phyloP scores from a whole-genome alignment of 352 stramenopile species.

The Globisporangium megalacanthum region DNA sequence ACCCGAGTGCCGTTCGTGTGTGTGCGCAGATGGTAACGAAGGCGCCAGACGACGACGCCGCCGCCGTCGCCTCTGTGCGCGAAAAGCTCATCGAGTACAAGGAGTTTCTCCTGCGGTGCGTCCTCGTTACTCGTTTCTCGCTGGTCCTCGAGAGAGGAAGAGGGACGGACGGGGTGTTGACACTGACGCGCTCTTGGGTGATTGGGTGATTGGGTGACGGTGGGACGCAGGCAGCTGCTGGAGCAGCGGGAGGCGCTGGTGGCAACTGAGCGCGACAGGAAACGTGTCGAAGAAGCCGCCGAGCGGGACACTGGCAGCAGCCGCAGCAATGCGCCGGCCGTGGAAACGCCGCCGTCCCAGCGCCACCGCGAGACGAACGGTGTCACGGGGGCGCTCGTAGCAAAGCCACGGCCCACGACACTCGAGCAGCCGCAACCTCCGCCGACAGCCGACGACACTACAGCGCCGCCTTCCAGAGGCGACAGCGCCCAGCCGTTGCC shows the following conservation, averaged over 20 bases:
- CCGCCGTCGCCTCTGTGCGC: slow-evolving; percentile 38
- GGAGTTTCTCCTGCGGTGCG: slow-evolving; percentile 56
- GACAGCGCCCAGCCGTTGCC: neutral
- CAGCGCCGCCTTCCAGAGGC: neutral
- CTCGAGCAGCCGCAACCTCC: neutral
- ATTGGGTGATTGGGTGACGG: neutral
- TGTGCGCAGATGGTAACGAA: slow-evolving; percentile 46
- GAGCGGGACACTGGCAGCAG: slow-evolving; percentile 5
- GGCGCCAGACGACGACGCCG: slow-evolving; percentile 39
- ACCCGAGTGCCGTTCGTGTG: slow-evolving; percentile 2
- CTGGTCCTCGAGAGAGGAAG: neutral
- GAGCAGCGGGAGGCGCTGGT: slow-evolving; percentile 43
- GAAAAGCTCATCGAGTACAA: slow-evolving; percentile 75
- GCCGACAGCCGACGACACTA: neutral
- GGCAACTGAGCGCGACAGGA: slow-evolving; percentile 12
- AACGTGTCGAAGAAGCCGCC: slow-evolving; percentile 5
- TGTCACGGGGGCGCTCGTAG: neutral
- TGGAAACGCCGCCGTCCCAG: neutral
- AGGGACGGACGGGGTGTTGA: neutral
- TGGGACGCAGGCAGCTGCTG: slow-evolving; percentile 43
- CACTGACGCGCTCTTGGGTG: neutral
- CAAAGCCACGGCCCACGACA: neutral
- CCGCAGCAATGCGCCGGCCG: neutral
- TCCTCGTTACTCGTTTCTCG: slow-evolving; percentile 6
- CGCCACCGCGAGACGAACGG: neutral